Evolutionary conservation across 1,139 yeast species (phyloP).

Genomic region (Geotrichum candidum): DNA sequence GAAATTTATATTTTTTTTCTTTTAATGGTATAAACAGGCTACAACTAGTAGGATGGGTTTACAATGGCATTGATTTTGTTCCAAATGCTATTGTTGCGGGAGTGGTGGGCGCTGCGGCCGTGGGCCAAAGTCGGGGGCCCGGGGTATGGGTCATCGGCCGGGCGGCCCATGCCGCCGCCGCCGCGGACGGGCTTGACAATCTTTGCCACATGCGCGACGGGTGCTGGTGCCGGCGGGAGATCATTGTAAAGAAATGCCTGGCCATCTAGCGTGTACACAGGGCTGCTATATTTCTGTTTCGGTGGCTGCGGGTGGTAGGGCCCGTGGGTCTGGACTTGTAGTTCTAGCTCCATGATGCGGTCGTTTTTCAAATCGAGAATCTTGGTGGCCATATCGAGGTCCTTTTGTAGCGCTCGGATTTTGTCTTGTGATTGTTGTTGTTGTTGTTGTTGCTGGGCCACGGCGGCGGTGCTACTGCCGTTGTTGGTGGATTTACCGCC

Average conservation of each 20-base stretch:
- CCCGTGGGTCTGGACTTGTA: conserved; percentile 14
- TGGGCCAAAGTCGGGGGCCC: background rate
- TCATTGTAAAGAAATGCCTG: background rate
- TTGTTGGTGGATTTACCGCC: conserved; percentile 22
- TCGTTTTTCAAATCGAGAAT: conserved; percentile 56
- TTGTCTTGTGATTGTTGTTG: conserved; percentile 43
- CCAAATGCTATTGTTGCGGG: background rate
- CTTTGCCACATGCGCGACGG: conserved; percentile 22
- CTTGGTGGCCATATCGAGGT: conserved; percentile 50
- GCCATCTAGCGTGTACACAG: background rate
- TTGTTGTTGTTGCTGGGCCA: conserved; percentile 21
- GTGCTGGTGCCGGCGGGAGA: background rate
- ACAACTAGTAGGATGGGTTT: background rate
- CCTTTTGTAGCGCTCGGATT: conserved; percentile 41
- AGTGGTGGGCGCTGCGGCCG: background rate
- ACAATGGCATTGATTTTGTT: background rate
- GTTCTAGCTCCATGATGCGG: conserved; percentile 52
- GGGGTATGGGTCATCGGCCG: background rate
- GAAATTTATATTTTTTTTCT: no score
- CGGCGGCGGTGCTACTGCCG: background rate
- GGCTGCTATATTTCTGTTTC: background rate
- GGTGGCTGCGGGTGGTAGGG: background rate
- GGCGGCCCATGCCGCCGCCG: conserved; percentile 33
- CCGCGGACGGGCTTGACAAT: conserved; percentile 65
- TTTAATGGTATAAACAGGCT: no score